Percentiles rank a stretch among this genome's conserved stretches.
Conservation (phyloP, 2,329 filamentous ascomycete species). For the Botryosphaeria dothidea region DNA sequence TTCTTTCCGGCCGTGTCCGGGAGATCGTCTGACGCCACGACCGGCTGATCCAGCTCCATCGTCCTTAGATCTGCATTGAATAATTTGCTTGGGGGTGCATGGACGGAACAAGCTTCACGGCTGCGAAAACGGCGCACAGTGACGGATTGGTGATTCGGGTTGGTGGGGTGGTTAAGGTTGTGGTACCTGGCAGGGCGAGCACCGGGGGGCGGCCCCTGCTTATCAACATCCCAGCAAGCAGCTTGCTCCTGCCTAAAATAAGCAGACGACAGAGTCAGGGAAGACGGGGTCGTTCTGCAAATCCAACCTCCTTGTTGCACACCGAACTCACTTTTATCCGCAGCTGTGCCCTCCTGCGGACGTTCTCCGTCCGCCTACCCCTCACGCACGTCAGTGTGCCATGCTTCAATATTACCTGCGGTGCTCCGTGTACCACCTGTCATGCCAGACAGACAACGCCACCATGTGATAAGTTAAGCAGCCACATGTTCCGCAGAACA, state of each 20-base stretch:
- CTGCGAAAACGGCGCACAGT: neutral
- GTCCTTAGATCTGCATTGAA: neutral
- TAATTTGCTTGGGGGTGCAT: neutral
- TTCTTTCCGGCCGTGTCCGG: neutral
- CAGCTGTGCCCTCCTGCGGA: neutral
- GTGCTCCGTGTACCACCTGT: too few species aligned
- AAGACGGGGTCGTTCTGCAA: neutral
- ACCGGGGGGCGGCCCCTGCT: neutral
- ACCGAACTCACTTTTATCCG: neutral
- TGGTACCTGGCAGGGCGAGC: constrained; percentile 5
- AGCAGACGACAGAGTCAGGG: neutral
- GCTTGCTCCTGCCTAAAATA: neutral
- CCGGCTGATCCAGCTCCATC: neutral
- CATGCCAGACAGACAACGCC: too few species aligned
- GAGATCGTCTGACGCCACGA: neutral
- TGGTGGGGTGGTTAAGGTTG: neutral
- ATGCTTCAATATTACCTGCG: too few species aligned
- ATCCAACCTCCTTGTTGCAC: neutral
- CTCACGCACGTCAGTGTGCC: too few species aligned
- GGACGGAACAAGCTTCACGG: neutral
- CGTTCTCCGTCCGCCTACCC: neutral
- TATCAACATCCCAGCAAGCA: neutral
- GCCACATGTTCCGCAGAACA: too few species aligned
- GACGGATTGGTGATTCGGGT: neutral
- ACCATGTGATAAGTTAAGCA: too few species aligned